Evolutionary conservation across 148 eudicot species (phyloP).

Genomic region (Rhododendron ovatum): DNA sequence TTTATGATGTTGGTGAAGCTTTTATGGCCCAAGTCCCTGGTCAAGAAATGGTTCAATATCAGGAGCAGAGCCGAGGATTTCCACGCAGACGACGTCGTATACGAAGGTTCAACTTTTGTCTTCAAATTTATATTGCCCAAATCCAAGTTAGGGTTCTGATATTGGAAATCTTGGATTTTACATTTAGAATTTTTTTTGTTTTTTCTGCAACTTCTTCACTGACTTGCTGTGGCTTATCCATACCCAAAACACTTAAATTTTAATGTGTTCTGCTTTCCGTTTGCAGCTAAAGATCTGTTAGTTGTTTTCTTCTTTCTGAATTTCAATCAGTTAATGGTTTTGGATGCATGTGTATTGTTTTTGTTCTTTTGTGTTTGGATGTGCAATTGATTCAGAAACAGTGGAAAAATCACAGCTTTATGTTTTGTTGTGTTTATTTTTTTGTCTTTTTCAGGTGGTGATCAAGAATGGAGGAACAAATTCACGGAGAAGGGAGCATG

Average conservation of each 20-base stretch:
- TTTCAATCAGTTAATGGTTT: neutral
- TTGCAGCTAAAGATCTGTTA: slow-evolving; percentile 17
- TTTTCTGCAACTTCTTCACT: neutral
- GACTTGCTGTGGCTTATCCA: slow-evolving; percentile 17
- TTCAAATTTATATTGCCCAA: neutral
- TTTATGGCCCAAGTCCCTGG: slow-evolving; percentile 59
- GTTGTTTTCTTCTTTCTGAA: slow-evolving; percentile 15
- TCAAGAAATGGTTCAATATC: slow-evolving; percentile 95
- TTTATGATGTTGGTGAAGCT: slow-evolving; percentile 46
- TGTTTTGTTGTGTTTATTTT: slow-evolving; percentile 19
- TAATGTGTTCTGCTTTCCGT: slow-evolving; percentile 10
- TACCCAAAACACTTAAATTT: slow-evolving; percentile 25
- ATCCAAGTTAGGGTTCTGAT: slow-evolving; percentile 10
- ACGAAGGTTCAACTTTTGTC: slow-evolving; percentile 39
- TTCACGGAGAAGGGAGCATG: slow-evolving; percentile 60
- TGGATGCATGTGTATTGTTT: neutral
- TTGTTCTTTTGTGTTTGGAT: slow-evolving; percentile 14
- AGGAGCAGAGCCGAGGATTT: slow-evolving; percentile 74
- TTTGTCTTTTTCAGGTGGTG: slow-evolving; percentile 56
- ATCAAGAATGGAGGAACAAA: slow-evolving; percentile 78
- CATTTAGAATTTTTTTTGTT: neutral
- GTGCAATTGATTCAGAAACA: slow-evolving; percentile 27
- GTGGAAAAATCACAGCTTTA: slow-evolving; percentile 30
- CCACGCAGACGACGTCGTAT: slow-evolving; percentile 66
- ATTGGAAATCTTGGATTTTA: neutral